Evolutionary conservation across 1,284 basidiomycete genomes (phyloP), one percentile per base, ranked within the genome.

Genomic region (Sphaerobolus stellatus): DNA sequence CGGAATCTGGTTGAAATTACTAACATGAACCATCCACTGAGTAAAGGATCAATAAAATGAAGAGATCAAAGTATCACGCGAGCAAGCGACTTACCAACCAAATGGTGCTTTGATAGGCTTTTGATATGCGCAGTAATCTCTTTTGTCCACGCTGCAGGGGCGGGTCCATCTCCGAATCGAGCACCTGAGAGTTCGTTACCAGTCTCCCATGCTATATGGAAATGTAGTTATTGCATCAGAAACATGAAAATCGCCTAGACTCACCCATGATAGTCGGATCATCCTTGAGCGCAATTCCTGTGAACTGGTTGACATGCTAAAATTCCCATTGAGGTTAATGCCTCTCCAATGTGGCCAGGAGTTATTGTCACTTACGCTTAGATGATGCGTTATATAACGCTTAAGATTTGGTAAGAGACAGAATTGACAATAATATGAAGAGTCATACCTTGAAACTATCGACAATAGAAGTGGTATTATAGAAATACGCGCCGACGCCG

Each of bases 121-220:
- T 73, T 71, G 13, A 73, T 52, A 20, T 66, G 60, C 38, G 57
- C 49, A 4, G 63, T 62, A 48, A 72, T 67, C 9, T 67, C 61
- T 16, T 61, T 60, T 22, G 69, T 70, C 71, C 71, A 72, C 14
- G 59, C 61, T 16, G 62, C 57, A 1, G 67, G 65, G 0, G 71
- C 61, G 31, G 64, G 63, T 34, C 63, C 63, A 14, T 61, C 54
- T 1, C 58, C 58, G 20, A 63, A 65, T 1, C 57, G 55, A 30
- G 52, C 61, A 14, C 54, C 63, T 7, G 66, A 60, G 11, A 72
- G 64, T 46, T 73, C 70, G 56, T 73, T 72, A 5, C 71, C 71
- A 0, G 69, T 68, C 46, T 73, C 71, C 61, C 70, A 71, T 1
- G 62, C 68, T 47, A 36, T 36, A 61, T 41, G 13, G 63, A 44